phyloP scores from a whole-genome alignment of 78 protist genomes.

The Polysphondylium violaceum region DNA sequence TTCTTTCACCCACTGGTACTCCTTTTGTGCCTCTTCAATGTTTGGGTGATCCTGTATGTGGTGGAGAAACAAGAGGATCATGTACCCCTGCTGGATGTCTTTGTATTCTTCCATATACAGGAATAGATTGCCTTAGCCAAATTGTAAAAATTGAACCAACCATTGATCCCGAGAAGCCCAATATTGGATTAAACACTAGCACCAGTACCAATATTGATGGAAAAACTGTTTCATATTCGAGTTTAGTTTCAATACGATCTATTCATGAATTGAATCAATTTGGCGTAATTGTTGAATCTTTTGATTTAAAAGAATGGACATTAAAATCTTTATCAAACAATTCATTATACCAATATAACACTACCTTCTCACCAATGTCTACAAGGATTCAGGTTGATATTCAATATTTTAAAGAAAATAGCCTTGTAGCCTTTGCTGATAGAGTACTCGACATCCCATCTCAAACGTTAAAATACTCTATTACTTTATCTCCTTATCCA shows the following conservation, averaged over 20 bases:
- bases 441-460: too few species aligned
- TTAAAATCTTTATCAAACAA: slow-evolving; percentile 9
- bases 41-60: background rate
- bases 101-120: background rate
- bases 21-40: too few species aligned
- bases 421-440: background rate
- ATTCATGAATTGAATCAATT: background rate
- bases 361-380: too few species aligned
- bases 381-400: too few species aligned
- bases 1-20: too few species aligned
- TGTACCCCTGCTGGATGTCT: background rate
- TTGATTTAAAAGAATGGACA: background rate
- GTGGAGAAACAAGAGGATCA: background rate
- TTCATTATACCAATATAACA: too few species aligned
- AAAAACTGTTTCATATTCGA: too few species aligned
- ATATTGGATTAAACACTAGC: too few species aligned
- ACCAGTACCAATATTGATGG: too few species aligned
- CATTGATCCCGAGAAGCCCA: background rate
- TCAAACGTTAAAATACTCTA: slow-evolving; percentile 6
- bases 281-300: background rate
- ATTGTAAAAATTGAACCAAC: background rate
- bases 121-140: background rate
- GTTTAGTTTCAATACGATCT: too few species aligned
- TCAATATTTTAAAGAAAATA: too few species aligned
- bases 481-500: background rate